Conservation (phyloP, 2,329 filamentous ascomycete genomes). For the Thielaviopsis ethacetica region DNA sequence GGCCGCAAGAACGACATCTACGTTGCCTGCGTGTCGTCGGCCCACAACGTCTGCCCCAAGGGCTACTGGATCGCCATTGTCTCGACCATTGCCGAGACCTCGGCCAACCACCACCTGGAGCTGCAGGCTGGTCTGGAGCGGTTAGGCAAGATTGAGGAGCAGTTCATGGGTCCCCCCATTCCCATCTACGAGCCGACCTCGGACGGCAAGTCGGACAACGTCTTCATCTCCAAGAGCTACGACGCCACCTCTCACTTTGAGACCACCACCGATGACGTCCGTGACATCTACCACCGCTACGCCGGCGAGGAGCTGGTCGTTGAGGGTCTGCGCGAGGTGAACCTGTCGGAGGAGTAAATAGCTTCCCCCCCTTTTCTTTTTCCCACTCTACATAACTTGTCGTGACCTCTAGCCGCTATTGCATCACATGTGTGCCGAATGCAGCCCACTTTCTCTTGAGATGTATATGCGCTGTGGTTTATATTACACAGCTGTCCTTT, state of each 20-base stretch:
- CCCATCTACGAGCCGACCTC: slow-evolving; percentile 85
- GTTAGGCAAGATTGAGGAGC: slow-evolving; percentile 86
- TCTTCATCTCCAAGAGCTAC: slow-evolving; percentile 98
- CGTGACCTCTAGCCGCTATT: neutral
- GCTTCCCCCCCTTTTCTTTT: neutral
- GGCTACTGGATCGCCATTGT: slow-evolving; percentile 98
- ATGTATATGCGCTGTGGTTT: slow-evolving; percentile 8
- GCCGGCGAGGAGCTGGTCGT: slow-evolving; percentile 76
- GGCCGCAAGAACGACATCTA: slow-evolving; percentile 97
- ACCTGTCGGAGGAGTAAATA: slow-evolving; percentile 41
- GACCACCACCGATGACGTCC: slow-evolving; percentile 78
- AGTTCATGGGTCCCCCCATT: slow-evolving; percentile 85
- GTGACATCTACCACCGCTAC: slow-evolving; percentile 76
- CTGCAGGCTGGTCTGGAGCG: slow-evolving; percentile 83
- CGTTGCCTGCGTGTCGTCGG: slow-evolving; percentile 85
- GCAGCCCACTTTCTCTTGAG: neutral
- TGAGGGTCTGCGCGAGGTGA: slow-evolving; percentile 67
- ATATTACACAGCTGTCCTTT: slow-evolving; percentile 6
- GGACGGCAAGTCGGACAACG: slow-evolving; percentile 68
- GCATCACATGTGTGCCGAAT: neutral
- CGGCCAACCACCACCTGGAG: slow-evolving; percentile 89
- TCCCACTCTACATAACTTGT: neutral
- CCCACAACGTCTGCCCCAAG: slow-evolving; percentile 97
- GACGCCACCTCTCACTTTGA: slow-evolving; percentile 97
- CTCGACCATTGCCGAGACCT: slow-evolving; percentile 84